Evolutionary conservation across 1,139 yeast genomes (phyloP).

Genomic region (Cylindricascospora bacillispora): DNA sequence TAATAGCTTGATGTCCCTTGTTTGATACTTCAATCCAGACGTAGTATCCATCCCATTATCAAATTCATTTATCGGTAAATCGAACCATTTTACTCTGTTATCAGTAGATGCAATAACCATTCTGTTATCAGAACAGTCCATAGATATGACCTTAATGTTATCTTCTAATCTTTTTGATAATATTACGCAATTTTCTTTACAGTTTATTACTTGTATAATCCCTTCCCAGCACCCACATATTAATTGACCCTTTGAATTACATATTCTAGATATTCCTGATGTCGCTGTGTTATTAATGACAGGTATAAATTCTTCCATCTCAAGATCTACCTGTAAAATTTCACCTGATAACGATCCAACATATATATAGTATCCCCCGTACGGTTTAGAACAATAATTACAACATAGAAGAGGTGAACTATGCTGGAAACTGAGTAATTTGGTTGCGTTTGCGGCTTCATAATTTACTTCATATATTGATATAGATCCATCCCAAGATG

Average conservation of each 20-base stretch:
- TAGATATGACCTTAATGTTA: slow-evolving; percentile 42
- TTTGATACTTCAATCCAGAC: slow-evolving; percentile 63
- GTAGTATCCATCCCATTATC: slow-evolving; percentile 42
- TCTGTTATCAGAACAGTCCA: slow-evolving; percentile 41
- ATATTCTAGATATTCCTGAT: slow-evolving; percentile 12
- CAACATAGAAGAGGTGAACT: slow-evolving; percentile 12
- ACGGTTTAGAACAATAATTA: slow-evolving; percentile 3
- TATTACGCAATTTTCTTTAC: slow-evolving; percentile 6
- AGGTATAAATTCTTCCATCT: slow-evolving; percentile 8
- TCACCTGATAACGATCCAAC: slow-evolving; percentile 23
- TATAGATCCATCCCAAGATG: slow-evolving; percentile 24
- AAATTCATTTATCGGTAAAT: slow-evolving; percentile 47
- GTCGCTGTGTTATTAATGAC: slow-evolving; percentile 6
- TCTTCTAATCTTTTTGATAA: slow-evolving; percentile 6
- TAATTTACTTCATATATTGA: slow-evolving; percentile 11
- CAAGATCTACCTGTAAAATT: slow-evolving; percentile 14
- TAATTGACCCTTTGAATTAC: slow-evolving; percentile 5
- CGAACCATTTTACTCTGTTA: slow-evolving; percentile 33
- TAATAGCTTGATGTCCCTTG: slow-evolving; percentile 45
- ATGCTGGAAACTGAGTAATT: slow-evolving; percentile 10
- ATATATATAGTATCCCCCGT: slow-evolving; percentile 7
- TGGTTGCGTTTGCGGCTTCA: slow-evolving; percentile 3
- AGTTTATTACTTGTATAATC: slow-evolving; percentile 13
- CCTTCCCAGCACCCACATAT: slow-evolving; percentile 26
- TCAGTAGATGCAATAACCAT: slow-evolving; percentile 45